phyloP scores from a whole-genome alignment of 495 filamentous ascomycete genomes.

The Achaetomiella virescens region DNA sequence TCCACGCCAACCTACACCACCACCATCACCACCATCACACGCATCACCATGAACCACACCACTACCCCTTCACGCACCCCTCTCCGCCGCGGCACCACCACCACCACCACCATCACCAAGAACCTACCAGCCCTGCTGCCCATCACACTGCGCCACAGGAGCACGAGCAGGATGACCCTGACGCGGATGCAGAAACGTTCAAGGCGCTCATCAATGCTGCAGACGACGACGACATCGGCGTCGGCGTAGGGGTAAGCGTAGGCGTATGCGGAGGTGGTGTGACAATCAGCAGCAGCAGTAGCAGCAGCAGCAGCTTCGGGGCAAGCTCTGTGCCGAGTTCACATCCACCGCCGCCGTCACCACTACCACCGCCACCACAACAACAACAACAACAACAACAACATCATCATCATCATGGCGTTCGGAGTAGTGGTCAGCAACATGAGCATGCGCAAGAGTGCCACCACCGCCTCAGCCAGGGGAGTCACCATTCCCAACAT shows the following conservation, averaged over 20 bases:
- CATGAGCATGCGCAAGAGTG: too few species aligned
- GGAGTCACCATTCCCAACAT: too few species aligned
- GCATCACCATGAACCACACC: slow-evolving; percentile 21
- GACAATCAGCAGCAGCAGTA: too few species aligned
- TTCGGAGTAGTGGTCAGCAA: too few species aligned
- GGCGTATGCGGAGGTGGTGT: too few species aligned
- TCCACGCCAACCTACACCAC: slow-evolving; percentile 11
- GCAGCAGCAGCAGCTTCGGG: too few species aligned
- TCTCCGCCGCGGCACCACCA: slow-evolving; percentile 9
- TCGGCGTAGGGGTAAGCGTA: background rate
- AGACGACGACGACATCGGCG: slow-evolving; percentile 9
- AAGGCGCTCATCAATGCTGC: slow-evolving; percentile 39
- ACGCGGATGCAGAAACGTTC: slow-evolving; percentile 35
- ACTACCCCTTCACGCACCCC: slow-evolving; percentile 17
- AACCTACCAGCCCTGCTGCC: too few species aligned
- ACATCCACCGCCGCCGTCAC: too few species aligned
- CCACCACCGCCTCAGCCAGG: too few species aligned
- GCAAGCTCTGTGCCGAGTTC: too few species aligned
- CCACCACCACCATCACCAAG: slow-evolving; percentile 12
- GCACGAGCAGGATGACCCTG: slow-evolving; percentile 26
- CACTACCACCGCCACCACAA: slow-evolving; percentile 16
- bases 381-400: background rate
- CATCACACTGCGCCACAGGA: slow-evolving; percentile 18
- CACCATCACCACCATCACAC: slow-evolving; percentile 14
- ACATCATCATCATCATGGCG: too few species aligned